Evolutionary conservation across 352 stramenopile genomes (phyloP), one percentile per base, ranked within the genome.

Genomic region (Globisporangium echinulatum): DNA sequence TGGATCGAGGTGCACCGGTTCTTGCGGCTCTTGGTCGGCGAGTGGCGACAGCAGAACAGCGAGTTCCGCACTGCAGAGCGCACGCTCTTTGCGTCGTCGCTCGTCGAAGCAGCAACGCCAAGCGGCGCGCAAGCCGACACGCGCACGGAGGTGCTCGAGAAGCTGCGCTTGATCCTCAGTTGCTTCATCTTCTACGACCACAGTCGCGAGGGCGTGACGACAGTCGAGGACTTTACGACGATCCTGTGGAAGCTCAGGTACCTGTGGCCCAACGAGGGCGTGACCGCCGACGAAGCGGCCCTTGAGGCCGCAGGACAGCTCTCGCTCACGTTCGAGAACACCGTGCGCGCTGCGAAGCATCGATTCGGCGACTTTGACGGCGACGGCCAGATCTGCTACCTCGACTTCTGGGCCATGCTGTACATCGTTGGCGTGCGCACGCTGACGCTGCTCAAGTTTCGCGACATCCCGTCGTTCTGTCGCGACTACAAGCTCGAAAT

Each of bases 361-460:
- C 72, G 78, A 1, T 92, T 92, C 49, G 53, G 63, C 0, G 82
- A 94, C 19, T 38, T 67, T 1, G 65, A 87, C 40, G 63, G 75
- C 4, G 84, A 92, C 42, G 84, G 79, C 2, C 62, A 75, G 33
- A 69, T 92, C 1, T 90, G 82, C 50, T 94, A 94, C 56, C 61
- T 94, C 19, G 84, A 94, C 53, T 90, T 94, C 42, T 94, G 83
- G 78, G 79, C 74, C 0, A 88, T 94, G 76, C 63, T 94, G 0
- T 94, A 94, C 55, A 77, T 94, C 40, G 72, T 90, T 0, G 77
- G 74, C 0, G 57, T 90, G 13, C 86, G 77, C 11, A 82, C 76
- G 7, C 64, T 66, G 5, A 59, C 59, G 14, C 63, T 90, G 42
- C 70, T 90, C 49, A 74, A 76, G 54, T 87, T 92, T 63, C 68